Base-by-base conservation (phyloP, 2,329 filamentous ascomycete species). In the Ambrosiella cleistominuta region DNA sequence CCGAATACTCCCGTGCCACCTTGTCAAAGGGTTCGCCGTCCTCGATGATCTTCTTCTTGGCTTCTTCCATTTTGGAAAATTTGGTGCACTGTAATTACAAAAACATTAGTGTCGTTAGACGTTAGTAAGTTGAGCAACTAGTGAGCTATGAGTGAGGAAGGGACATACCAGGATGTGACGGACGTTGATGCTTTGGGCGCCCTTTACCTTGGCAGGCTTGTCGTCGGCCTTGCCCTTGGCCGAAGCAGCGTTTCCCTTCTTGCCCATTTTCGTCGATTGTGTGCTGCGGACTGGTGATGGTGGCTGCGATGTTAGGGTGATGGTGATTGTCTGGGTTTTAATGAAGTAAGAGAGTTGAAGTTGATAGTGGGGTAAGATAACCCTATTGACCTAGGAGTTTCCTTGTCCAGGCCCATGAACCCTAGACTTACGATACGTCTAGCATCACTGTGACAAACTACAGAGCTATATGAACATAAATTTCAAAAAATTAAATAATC, bases 51-150 rank as follows among this genome's bases (percentile, higher is more conserved):
- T 87, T 84, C 59, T 76, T 77, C 13, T 88, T 68, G 0, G 86
- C 86, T 66, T 88, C 82, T 66, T 88, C 85, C 66, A 88, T 89
- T 68, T 83, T 87, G n/a, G 74, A 71, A 66, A 88, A 81, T 66
- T 90, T 90, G 67, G 83, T 82, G 65, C 86, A 89, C 72, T 82
- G 56, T 44, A 36, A 50, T 35, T 7, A 27, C 3, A 27, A 3
- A 2, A 8, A 13, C 4, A 5, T 54, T 15, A 1, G 3, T 19
- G 37, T 54, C 51, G n/a, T 11, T 54, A 11, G 40, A 12, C 15
- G 9, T 27, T 15, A 19, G 9, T 9, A 51, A n/a, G 17, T 49
- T 54, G 27, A 3, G 12, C 9, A 3, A 2, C n/a, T 9, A 8
- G 17, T 39, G 11, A 9, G 38, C 7, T 56, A 11, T 11, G 38